Evolutionary conservation across 805 yeast genomes (phyloP), one percentile per base, ranked within the genome.

Genomic region (Nakazawaea siamensis): DNA sequence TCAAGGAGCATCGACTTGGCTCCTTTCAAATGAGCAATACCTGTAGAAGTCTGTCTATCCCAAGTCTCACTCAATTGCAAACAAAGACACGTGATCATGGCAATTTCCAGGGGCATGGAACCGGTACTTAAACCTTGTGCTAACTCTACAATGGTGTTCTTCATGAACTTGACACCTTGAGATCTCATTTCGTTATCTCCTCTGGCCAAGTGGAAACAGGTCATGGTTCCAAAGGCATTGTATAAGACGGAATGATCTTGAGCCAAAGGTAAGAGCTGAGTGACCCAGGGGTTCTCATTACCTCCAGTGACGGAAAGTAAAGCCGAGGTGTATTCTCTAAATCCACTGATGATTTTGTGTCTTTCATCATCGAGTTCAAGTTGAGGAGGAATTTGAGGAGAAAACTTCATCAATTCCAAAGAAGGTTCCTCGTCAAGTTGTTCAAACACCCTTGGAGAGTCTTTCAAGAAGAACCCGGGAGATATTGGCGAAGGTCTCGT

Each of bases 231-330:
- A 31, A 79, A 57, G 1, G 83, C 74, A 47, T 77, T 72, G 55
- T 69, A 70, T 39, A 79, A 54, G 10, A 76, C 79, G 1, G 77
- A 62, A 44, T 75, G 65, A 20, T 66, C 55, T n/a, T 57, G 45
- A 0, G 82, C 76, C 30, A 75, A 49, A 1, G 85, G 84, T 47
- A 77, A 51, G 31, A 77, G 54, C 27, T 69, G 46, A 7, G 66
- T 62, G 33, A 80, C 54, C 86, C 86, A 79, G 5, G 85, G 86
- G 45, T 79, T 78, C 41, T 76, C 83, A 3, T 68, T 54, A 0
- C 82, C 83, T 42, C 75, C 71, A 43, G 73, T 76, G 37, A 78
- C 73, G 5, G 81, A 72, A 71, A 79, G 64, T 34, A 78, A 66
- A 2, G 64, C 65, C 39, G 71, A 66, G 1, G 74, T 68, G 42